phyloP scores from a whole-genome alignment of 176 grass and related monocot genomes.

The Aegilops tauschii region DNA sequence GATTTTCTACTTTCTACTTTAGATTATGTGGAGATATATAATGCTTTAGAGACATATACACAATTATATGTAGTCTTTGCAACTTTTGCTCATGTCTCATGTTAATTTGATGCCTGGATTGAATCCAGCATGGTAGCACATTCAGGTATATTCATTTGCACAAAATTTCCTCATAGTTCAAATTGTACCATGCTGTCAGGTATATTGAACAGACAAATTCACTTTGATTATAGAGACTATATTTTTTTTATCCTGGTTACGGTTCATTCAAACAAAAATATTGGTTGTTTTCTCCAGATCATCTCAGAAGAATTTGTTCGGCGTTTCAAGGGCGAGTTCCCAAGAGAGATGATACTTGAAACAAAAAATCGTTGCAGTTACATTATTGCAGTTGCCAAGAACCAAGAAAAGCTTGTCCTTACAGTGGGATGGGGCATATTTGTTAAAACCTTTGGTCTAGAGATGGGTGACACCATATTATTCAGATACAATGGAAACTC shows the following conservation, averaged over 20 bases:
- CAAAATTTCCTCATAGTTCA: not conserved
- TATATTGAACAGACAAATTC: not conserved
- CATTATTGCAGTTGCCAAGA: constrained; percentile 1
- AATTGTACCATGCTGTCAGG: not conserved
- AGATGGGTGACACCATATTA: not conserved
- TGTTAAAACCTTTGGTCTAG: not conserved
- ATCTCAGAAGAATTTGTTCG: not conserved
- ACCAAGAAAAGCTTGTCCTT: not conserved
- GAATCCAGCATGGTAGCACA: too few relatives aligned
- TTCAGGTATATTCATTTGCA: not conserved
- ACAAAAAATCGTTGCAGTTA: not conserved
- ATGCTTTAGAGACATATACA: not conserved
- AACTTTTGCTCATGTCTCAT: not conserved
- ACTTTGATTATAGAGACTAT: not conserved
- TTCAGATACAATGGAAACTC: not conserved
- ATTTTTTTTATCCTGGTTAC: not conserved
- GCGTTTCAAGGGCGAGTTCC: constrained; percentile 8
- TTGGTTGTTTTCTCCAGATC: not conserved
- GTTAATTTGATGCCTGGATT: too few relatives aligned
- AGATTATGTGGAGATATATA: not conserved
- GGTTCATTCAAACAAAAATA: not conserved
- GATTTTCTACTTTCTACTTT: not conserved
- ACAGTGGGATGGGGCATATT: not conserved
- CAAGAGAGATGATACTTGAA: not conserved
- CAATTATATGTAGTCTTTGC: not conserved